These are phyloP conservation scores for Grigorovia yakushimaensis DNA, from an alignment of 805 yeast genomes.

Conservation along the genomic window DNA sequence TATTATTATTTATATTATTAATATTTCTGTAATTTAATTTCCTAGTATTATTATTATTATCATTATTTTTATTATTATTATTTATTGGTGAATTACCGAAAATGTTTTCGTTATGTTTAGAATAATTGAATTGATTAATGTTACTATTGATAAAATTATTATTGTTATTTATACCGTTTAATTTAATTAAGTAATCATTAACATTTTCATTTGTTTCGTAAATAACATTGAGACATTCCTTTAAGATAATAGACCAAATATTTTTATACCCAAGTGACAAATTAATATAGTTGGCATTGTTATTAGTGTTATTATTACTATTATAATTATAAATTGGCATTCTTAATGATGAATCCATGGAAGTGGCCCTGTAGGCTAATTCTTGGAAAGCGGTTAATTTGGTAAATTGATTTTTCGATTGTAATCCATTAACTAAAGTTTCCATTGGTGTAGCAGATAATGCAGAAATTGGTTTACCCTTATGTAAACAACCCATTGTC, in stretches of 20 bases:
- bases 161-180: constrained; percentile 6
- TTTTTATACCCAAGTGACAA: constrained; percentile 33
- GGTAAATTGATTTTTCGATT: constrained; percentile 39
- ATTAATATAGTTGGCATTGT: neutral
- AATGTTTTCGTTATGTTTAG: constrained; percentile 4
- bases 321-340: constrained; percentile 41
- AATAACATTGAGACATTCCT: constrained; percentile 50
- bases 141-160: neutral
- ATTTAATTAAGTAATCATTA: constrained; percentile 14
- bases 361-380: constrained; percentile 51
- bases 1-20: neutral
- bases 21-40: no score
- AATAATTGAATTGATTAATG: neutral
- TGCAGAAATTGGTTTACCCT: constrained; percentile 48
- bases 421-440: constrained; percentile 55
- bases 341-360: constrained; percentile 39
- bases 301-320: constrained; percentile 13
- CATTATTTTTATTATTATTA: constrained; percentile 2
- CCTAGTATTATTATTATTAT: constrained; percentile 1
- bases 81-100: constrained; percentile 29
- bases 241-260: constrained; percentile 50
- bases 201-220: constrained; percentile 37
- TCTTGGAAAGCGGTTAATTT: constrained; percentile 69
- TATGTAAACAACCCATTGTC: constrained; percentile 62
- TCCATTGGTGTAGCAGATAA: constrained; percentile 50